phyloP scores from a whole-genome alignment of 257 asterid genomes.

The Fraxinus anomala region DNA sequence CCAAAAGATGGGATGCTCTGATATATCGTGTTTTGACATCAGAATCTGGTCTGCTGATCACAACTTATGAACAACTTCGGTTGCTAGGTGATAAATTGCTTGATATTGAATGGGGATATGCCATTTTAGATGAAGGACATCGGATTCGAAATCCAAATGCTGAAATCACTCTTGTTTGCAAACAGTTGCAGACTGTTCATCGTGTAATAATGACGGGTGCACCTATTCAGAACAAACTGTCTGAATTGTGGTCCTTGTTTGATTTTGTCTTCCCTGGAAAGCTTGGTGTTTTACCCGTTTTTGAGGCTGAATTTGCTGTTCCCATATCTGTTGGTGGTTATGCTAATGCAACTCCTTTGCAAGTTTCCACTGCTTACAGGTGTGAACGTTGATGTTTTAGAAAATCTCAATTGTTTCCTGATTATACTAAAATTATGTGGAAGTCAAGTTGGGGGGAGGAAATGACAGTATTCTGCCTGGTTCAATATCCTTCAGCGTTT shows the following conservation, averaged over 20 bases:
- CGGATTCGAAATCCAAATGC: slow-evolving; percentile 98
- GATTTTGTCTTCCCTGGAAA: slow-evolving; percentile 98
- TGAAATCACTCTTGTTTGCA: slow-evolving; percentile 92
- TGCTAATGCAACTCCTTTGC: slow-evolving; percentile 94
- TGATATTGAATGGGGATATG: slow-evolving; percentile 94
- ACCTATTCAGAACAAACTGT: slow-evolving; percentile 93
- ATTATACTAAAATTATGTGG: background rate
- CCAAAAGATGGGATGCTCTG: slow-evolving; percentile 77
- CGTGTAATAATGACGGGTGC: slow-evolving; percentile 97
- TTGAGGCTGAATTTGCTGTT: slow-evolving; percentile 98
- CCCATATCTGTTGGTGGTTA: slow-evolving; percentile 99
- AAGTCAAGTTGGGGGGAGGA: background rate
- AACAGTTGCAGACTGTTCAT: slow-evolving; percentile 96
- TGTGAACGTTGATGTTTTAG: slow-evolving; percentile 29
- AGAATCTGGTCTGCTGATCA: slow-evolving; percentile 81
- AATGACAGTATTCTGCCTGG: slow-evolving; percentile 15
- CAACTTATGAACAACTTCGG: slow-evolving; percentile 96
- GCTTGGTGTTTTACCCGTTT: slow-evolving; percentile 92
- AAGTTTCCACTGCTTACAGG: slow-evolving; percentile 99
- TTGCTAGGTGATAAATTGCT: slow-evolving; percentile 74
- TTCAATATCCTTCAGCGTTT: slow-evolving; percentile 3
- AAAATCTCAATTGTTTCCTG: slow-evolving; percentile 19
- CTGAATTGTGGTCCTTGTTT: slow-evolving; percentile 96
- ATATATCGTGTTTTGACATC: slow-evolving; percentile 75
- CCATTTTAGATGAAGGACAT: slow-evolving; percentile 95